Evolutionary conservation across 768 basidiomycete genomes (phyloP).

Genomic region (Tubosaeta brunneosetosa): DNA sequence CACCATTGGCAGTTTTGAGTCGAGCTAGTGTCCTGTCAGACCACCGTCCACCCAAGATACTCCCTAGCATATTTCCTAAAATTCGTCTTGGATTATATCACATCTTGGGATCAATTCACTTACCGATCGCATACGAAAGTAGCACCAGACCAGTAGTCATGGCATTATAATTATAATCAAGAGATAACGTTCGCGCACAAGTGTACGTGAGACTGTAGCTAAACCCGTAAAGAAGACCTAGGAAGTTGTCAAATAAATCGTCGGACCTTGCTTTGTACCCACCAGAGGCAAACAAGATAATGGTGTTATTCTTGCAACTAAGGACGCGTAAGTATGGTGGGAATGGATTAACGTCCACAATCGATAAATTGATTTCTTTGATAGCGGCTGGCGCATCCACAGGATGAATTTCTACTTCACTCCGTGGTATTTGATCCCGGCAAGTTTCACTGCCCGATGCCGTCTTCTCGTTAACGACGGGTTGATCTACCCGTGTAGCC

Average conservation of each 20-base stretch:
- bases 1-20: constrained; percentile 47
- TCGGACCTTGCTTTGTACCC: constrained; percentile 9
- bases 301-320: constrained; percentile 60
- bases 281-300: constrained; percentile 42
- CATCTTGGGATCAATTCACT: constrained; percentile 8
- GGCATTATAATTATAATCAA: constrained; percentile 62
- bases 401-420: constrained; percentile 22
- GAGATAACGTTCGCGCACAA: constrained; percentile 63
- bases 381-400: constrained; percentile 29
- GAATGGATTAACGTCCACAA: constrained; percentile 71
- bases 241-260: neutral
- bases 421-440: constrained; percentile 9
- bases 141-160: constrained; percentile 75
- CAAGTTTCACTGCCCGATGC: neutral
- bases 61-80: constrained; percentile 47
- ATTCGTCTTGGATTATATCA: neutral
- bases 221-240: constrained; percentile 69
- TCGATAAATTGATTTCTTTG: constrained; percentile 39
- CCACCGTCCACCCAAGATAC: constrained; percentile 57
- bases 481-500: constrained; percentile 3
- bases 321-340: constrained; percentile 59
- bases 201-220: constrained; percentile 71
- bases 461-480: constrained; percentile 6
- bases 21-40: constrained; percentile 46
- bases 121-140: constrained; percentile 68